Conservation (phyloP, 2,329 filamentous ascomycete species). For the Juglanconis juglandina region DNA sequence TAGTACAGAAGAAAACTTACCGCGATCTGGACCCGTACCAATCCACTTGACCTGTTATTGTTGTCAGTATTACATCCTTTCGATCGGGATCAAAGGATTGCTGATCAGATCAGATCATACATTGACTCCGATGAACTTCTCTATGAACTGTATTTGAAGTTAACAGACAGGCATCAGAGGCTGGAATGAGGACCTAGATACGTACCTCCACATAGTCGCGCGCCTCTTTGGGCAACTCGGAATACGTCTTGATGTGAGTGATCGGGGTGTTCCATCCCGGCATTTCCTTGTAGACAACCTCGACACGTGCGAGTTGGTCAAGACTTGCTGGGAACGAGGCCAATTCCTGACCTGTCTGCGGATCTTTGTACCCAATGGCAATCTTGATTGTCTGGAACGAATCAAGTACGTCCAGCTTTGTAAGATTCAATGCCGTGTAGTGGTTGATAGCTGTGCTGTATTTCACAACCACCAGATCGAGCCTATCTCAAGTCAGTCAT, state of each 20-base stretch:
- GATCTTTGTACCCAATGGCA: constrained; percentile 64
- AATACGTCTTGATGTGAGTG: constrained; percentile 55
- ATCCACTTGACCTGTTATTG: constrained; percentile 51
- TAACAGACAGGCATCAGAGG: background rate
- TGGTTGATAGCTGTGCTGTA: constrained; percentile 63
- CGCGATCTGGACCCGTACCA: constrained; percentile 62
- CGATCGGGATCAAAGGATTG: constrained; percentile 19
- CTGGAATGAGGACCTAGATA: constrained; percentile 29
- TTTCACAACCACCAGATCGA: constrained; percentile 67
- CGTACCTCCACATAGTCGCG: constrained; percentile 60
- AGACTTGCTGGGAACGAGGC: constrained; percentile 65
- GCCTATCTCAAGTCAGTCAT: background rate
- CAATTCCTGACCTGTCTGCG: constrained; percentile 43
- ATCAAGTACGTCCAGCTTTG: constrained; percentile 68
- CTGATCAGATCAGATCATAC: constrained; percentile 23
- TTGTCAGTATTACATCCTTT: constrained; percentile 15
- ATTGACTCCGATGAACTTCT: constrained; percentile 60
- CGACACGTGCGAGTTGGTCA: constrained; percentile 52
- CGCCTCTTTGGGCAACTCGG: constrained; percentile 62
- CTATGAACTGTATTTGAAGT: constrained; percentile 43
- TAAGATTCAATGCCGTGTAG: constrained; percentile 61
- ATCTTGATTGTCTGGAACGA: constrained; percentile 72
- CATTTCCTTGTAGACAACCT: constrained; percentile 66
- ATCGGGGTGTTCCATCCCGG: constrained; percentile 67
- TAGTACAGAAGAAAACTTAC: too few species aligned